Base-by-base conservation (phyloP, 2,329 filamentous ascomycete genomes). In the Hypomyces rosellus region DNA sequence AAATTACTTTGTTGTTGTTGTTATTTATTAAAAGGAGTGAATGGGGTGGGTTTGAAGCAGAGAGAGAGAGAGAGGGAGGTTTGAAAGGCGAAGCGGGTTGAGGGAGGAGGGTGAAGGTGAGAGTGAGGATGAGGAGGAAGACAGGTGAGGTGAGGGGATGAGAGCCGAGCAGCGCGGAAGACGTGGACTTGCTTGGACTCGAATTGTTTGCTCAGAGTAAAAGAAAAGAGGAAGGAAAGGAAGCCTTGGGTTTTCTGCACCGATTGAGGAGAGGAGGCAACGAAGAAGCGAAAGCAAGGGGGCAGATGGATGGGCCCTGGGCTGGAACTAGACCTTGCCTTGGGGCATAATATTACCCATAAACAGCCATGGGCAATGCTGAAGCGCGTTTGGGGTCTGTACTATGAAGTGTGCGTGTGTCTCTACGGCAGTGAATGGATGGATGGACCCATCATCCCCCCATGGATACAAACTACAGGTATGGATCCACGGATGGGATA, bases 151-250 rank as follows among this genome's bases (percentile, higher is more conserved):
- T n/a, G n/a, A n/a, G 6, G 25, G 25, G 25, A 30, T 30, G 25
- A 30, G 25, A 30, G 25, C 50, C 38, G 38, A 52, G 50, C 50
- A 47, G 50, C 50, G 50, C 43, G 50, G 50, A 52, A 39, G 43
- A 52, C 50, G 41, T 38, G 12, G 50, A 49, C 50, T 52, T 49
- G 46, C 46, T 48, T 43, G 50, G 50, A 49, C 46, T 49, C 46
- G 47, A 46, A 15, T 46, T 49, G 36, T 46, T 41, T 41, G 44
- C 15, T 22, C 14, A 43, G 25, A 44, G 34, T 37, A 36, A 40
- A 41, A 30, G 38, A 25, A 12, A 34, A 46, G 13, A 39, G 34
- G n/a, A 39, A 25, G 33, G n/a, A 39, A 25, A 33, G 20, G 30
- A 22, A 43, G 16, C 14, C 20, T n/a, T 20, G 25, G 39, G 16